Percentiles rank a stretch among this genome's conserved stretches.
phyloP scores from a whole-genome alignment of 2,329 filamentous ascomycete genomes.

The Aspergillus phoenicis region DNA sequence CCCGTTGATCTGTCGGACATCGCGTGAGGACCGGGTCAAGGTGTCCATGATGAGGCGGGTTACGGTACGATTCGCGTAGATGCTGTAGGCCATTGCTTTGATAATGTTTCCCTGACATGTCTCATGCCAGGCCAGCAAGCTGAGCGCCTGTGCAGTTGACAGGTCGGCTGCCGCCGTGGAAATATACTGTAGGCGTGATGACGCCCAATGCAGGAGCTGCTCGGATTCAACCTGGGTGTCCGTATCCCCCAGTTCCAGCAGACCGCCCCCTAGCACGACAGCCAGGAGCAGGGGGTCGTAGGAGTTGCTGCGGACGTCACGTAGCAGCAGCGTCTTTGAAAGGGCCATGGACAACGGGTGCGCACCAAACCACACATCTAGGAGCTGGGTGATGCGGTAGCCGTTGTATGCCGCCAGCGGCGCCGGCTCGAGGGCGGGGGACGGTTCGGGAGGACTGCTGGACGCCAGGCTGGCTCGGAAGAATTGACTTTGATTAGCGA shows the following conservation, averaged over 20 bases:
- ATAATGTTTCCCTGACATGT: not conserved
- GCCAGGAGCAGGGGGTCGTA: not conserved
- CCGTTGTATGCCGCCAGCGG: not conserved
- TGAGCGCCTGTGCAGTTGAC: not conserved
- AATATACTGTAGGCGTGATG: not conserved
- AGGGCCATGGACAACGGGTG: not conserved
- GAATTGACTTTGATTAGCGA: not conserved
- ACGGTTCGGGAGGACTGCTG: not conserved
- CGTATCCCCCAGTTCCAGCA: not conserved
- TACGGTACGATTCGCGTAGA: conserved; percentile 1
- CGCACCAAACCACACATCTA: not conserved
- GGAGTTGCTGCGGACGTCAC: not conserved
- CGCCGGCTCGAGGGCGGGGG: not conserved
- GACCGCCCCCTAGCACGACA: not conserved
- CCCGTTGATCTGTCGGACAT: not conserved
- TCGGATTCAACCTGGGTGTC: not conserved
- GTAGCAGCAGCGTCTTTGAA: not conserved
- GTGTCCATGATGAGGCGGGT: not conserved
- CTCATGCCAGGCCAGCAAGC: conserved; percentile 1
- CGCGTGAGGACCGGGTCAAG: not conserved
- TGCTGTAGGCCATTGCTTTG: not conserved
- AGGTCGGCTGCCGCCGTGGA: not conserved
- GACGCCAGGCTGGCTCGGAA: not conserved
- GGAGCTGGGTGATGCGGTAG: not conserved
- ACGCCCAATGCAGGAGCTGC: not conserved